These are phyloP conservation scores for Myriosclerotinia duriaeana DNA, from an alignment of 2,329 filamentous ascomycete species.

Conservation along the genomic window DNA sequence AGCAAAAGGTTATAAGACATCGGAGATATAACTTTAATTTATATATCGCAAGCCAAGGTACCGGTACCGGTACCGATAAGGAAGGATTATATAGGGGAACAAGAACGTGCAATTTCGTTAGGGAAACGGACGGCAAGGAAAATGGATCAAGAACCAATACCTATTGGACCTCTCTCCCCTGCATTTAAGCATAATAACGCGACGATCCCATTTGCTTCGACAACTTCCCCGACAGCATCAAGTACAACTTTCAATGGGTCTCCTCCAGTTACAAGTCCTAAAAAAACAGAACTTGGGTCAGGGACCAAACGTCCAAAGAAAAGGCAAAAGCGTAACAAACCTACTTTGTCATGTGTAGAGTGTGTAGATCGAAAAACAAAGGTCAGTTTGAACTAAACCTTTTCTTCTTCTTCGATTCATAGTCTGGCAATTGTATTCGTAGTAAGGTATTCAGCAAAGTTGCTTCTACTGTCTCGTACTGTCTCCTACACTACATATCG, in stretches of 20 bases:
- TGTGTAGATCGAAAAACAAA: constrained; percentile 83
- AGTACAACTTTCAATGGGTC: constrained; percentile 28
- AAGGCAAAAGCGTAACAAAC: constrained; percentile 83
- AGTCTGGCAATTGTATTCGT: not conserved
- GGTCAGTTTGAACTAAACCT: constrained; percentile 45
- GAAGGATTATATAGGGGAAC: too few relatives aligned
- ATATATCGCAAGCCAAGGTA: too few relatives aligned
- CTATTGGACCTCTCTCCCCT: constrained; percentile 26
- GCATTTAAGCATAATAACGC: constrained; percentile 22
- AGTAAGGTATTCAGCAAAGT: constrained; percentile 3
- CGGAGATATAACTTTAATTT: too few relatives aligned
- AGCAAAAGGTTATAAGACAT: too few relatives aligned
- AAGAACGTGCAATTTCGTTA: too few relatives aligned
- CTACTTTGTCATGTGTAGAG: constrained; percentile 74
- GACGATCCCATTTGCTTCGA: constrained; percentile 21
- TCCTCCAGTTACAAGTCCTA: constrained; percentile 18
- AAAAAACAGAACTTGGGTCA: constrained; percentile 27
- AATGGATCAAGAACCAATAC: constrained; percentile 28
- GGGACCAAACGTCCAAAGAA: constrained; percentile 45
- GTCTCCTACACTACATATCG: not conserved
- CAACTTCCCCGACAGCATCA: constrained; percentile 29
- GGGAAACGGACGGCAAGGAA: not conserved
- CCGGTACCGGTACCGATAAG: not conserved
- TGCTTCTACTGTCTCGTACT: not conserved
- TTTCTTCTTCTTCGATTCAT: not conserved